Base-by-base conservation (phyloP, 179 eudicot species). In the Camellia oleifera region DNA sequence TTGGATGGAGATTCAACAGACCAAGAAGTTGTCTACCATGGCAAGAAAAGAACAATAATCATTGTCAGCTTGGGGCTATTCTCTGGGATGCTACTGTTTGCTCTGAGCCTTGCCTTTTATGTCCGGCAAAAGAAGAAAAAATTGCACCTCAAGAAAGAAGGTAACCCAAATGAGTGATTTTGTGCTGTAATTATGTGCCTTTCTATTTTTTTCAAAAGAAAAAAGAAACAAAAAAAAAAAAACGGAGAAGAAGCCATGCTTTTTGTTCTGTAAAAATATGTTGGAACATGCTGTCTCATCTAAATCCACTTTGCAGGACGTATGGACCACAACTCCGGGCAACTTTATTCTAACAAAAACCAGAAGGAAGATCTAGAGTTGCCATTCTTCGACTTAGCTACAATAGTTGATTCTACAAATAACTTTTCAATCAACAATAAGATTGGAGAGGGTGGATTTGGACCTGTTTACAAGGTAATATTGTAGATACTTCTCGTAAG, bases 371-470 rank as follows among this genome's bases (percentile, higher is more conserved):
- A 68, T 68, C 52, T 32, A 32, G 72, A 68, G 52, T 68, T 68
- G 20, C 50, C 72, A 11, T 13, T 68, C 18, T 68, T 40, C 7
- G 72, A 68, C 50, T 68, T 68, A 1, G 48, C 72, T 4, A 68
- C 18, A 40, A 68, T 68, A 68, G 50, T 5, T 14, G 13, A 68
- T 44, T 40, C 72, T 17, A 68, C 72, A 10, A 1, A 68, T 13
- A 68, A 68, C 72, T 68, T 68, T 68, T 68, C 72, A 68, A 6
- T 10, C 50, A 12, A 68, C n/a, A 42, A 11, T 7, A 68, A 68
- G 72, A 50, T 68, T 14, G 72, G 72, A 68, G 72, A 68, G 50
- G 72, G 72, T 68, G 72, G 72, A 68, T 40, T 68, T 44, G 72
- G 72, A 68, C 72, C 72, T 1, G 72, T 68, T 42, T 68, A 42